Evolutionary conservation across 345 rosid species (phyloP), one percentile per base, ranked within the genome.

Genomic region (sweet orange (Citrus sinensis)): DNA sequence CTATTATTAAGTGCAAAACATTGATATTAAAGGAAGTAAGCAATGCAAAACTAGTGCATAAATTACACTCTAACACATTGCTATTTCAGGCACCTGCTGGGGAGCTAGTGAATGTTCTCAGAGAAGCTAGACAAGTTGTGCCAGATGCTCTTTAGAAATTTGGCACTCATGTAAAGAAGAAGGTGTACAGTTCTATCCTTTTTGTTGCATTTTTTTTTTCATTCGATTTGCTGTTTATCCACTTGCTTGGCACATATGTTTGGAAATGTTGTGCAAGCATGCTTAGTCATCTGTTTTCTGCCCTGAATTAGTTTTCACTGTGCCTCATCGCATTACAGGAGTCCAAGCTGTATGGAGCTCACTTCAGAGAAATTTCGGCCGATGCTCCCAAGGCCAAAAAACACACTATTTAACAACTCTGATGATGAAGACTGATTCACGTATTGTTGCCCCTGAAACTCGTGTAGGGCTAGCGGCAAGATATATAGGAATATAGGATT

Each of bases 121-220:
- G 85, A 56, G 98, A 96, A 88, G 98, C 99, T 17, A 88, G 91
- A 78, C 98, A 96, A 85, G 79, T 89, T 17, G 97, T 96, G 78
- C 99, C 99, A 1, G 85, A 80, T 76, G 91, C 87, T 71, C 94
- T 94, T 78, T 71, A 87, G 87, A 96, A 94, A 79, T 96, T 96
- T 60, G 98, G 97, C 56, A 92, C 98, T 77, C 98, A 96, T 80
- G 98, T 92, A 54, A 96, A 94, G 92, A 94, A 94, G 76, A 92
- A 92, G 97, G 98, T 93, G 24, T 19, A 70, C 16, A 7, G 56
- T 73, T 78, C 64, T 49, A 40, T 9, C 66, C 9, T 16, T 14
- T 29, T 8, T 17, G 7, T 32, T 32, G 0, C 34, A 32, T 34
- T 34, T 5, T 35, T 1, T 4, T 46, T 11, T 46, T 13, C 4